Percentiles rank a stretch among this genome's conserved stretches.
Evolutionary conservation across 2,329 filamentous ascomycete genomes (phyloP).

Genomic region (Drechslera avenae): DNA sequence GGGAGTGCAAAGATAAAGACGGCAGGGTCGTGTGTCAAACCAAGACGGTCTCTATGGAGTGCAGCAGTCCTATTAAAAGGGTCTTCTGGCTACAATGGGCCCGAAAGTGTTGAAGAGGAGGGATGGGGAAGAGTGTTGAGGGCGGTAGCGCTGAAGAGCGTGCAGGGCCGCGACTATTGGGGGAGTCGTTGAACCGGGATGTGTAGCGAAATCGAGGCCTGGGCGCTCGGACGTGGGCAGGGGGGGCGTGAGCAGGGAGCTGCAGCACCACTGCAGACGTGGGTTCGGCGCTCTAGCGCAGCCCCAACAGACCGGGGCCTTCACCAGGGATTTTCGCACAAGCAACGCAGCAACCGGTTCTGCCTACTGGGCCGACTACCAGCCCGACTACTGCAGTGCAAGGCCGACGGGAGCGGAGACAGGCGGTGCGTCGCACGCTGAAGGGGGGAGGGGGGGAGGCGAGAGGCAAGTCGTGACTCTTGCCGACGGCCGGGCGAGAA

Average conservation of each 20-base stretch:
- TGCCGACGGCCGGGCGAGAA: slow-evolving; percentile 20
- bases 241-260: slow-evolving; percentile 14
- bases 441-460: slow-evolving; percentile 1
- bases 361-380: not conserved
- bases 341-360: slow-evolving; percentile 38
- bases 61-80: slow-evolving; percentile 37
- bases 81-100: slow-evolving; percentile 42
- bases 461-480: not conserved
- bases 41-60: slow-evolving; percentile 17
- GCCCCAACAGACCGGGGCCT: slow-evolving; percentile 41
- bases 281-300: slow-evolving; percentile 29
- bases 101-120: slow-evolving; percentile 36
- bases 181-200: slow-evolving; percentile 35
- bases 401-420: slow-evolving; percentile 19
- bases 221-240: slow-evolving; percentile 21
- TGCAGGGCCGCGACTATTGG: slow-evolving; percentile 43
- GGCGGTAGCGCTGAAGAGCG: slow-evolving; percentile 37
- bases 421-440: slow-evolving; percentile 10
- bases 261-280: slow-evolving; percentile 37
- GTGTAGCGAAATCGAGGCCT: slow-evolving; percentile 36
- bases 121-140: slow-evolving; percentile 40
- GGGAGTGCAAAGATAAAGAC: slow-evolving; percentile 22
- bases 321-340: slow-evolving; percentile 34
- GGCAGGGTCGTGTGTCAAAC: slow-evolving; percentile 19
- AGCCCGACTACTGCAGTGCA: slow-evolving; percentile 3